Percentiles rank a stretch among this genome's conserved stretches.
phyloP scores from a whole-genome alignment of 2,329 filamentous ascomycete species.

The Macrophomina pseudophaseolina region DNA sequence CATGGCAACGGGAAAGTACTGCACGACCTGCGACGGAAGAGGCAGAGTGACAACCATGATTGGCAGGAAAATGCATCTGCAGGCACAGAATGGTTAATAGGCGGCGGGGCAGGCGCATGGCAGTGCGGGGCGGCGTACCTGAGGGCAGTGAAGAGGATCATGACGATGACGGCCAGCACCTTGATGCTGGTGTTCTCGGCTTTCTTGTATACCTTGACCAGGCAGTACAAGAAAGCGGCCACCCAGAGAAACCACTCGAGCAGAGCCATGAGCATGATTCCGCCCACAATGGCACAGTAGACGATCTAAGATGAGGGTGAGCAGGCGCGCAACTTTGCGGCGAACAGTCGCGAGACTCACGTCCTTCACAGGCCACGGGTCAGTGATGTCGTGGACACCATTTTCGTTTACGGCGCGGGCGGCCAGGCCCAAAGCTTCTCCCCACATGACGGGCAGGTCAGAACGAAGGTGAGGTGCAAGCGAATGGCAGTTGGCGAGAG shows the following conservation, averaged over 20 bases:
- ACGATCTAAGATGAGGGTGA: slow-evolving; percentile 11
- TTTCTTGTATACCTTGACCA: slow-evolving; percentile 86
- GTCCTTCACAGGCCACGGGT: slow-evolving; percentile 48
- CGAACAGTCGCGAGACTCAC: slow-evolving; percentile 37
- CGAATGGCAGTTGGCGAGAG: background rate
- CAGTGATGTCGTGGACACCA: slow-evolving; percentile 40
- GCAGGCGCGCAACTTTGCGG: slow-evolving; percentile 59
- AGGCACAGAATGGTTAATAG: slow-evolving; percentile 31
- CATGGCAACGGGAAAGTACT: slow-evolving; percentile 72
- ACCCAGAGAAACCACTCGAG: slow-evolving; percentile 96
- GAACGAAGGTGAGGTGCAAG: background rate
- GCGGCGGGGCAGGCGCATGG: background rate
- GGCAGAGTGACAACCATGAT: slow-evolving; percentile 94
- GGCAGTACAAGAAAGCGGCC: slow-evolving; percentile 89
- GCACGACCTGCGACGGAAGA: slow-evolving; percentile 72
- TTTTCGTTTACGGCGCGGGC: slow-evolving; percentile 33
- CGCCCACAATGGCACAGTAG: slow-evolving; percentile 64
- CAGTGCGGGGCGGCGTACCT: background rate
- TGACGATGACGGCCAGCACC: slow-evolving; percentile 76
- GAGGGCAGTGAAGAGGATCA: slow-evolving; percentile 64
- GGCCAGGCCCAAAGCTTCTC: slow-evolving; percentile 17
- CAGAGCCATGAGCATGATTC: slow-evolving; percentile 81
- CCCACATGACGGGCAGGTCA: slow-evolving; percentile 6
- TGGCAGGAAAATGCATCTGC: slow-evolving; percentile 81
- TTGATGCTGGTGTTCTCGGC: slow-evolving; percentile 86